Percentiles rank a stretch among this genome's conserved stretches.
Conservation (phyloP, 1,284 basidiomycete species). For the Ceratobasidium sp. region DNA sequence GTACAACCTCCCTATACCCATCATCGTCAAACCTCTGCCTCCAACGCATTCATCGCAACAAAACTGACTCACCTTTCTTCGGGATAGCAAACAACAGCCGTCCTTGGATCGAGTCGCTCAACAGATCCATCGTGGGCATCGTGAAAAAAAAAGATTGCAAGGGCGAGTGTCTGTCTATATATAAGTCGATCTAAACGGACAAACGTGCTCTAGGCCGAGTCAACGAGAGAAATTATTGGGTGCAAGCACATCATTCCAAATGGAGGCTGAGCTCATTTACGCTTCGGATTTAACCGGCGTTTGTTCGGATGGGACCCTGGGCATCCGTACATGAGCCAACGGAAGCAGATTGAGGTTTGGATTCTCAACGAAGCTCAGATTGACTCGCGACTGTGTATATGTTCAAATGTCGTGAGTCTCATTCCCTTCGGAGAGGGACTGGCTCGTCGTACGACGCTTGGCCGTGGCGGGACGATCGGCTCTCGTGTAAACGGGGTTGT, state of each 20-base stretch:
- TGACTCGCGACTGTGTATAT: constrained; percentile 29
- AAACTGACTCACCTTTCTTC: constrained; percentile 85
- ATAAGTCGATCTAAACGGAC: constrained; percentile 10
- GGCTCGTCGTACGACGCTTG: constrained; percentile 13
- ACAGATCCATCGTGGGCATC: constrained; percentile 59
- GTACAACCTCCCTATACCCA: constrained; percentile 85
- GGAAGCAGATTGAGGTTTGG: constrained; percentile 6
- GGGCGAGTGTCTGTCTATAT: not conserved
- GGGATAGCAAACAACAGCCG: constrained; percentile 95
- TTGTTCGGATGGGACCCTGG: constrained; percentile 12
- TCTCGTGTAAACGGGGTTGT: no score
- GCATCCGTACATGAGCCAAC: constrained; percentile 9
- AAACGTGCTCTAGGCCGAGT: constrained; percentile 35
- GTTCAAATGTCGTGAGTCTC: constrained; percentile 35
- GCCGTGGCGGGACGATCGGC: no score
- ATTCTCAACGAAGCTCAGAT: constrained; percentile 43
- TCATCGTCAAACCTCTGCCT: not conserved
- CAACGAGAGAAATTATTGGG: no score
- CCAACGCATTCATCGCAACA: not conserved
- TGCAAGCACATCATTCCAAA: not conserved
- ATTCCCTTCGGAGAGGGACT: constrained; percentile 45
- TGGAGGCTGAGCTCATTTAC: not conserved
- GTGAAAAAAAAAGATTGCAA: not conserved
- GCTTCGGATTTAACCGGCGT: constrained; percentile 15
- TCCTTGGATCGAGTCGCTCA: constrained; percentile 70